Evolutionary conservation across 1,139 yeast genomes (phyloP), one percentile per base, ranked within the genome.

Genomic region (Kurtzmaniella quercitrusa): DNA sequence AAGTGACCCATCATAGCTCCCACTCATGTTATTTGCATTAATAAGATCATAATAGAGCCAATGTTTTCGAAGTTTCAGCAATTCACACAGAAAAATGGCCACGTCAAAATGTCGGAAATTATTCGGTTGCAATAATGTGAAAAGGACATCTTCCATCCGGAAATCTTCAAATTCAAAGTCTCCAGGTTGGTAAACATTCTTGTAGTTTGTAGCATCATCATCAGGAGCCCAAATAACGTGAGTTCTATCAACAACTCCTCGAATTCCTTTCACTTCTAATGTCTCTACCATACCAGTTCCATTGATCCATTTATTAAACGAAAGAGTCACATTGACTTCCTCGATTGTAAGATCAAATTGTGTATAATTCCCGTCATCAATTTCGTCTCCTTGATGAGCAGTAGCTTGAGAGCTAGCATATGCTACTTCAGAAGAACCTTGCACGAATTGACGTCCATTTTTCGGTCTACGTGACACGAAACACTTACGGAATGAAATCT

Each of bases 311-410:
- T 89, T 87, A 44, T 79, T 73, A 51, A 93, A 79, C 8, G 95
- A 86, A 17, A 93, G 68, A 0, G 95, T 82, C 1, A 93, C 79
- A 44, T 85, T 84, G 7, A 91, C 85, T 49, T 86, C 88, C 50
- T 91, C 96, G 19, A 93, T 85, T 0, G 95, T 88, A 34, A 93
- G 63, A 62, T 93, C 98, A 60, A 85, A 93, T 58, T 93, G 98
- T 0, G 98, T 91, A 60, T 91, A 93, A 60, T 93, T 93, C 0
- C 97, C 97, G 58, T 89, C 95, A 54, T 91, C 96, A 29, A 17
- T 16, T 14, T 47, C 47, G 9, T 27, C 41, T 9, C n/a, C 38
- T 9, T 39, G 40, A n/a, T 36, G 21, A 63, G 18, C 48, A 47
- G 44, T 49, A 38, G 42, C 56, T 57, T 53, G 65, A 60, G 55